Base-by-base conservation (phyloP, 306 rosid genomes). In the Rosa multiflora region DNA sequence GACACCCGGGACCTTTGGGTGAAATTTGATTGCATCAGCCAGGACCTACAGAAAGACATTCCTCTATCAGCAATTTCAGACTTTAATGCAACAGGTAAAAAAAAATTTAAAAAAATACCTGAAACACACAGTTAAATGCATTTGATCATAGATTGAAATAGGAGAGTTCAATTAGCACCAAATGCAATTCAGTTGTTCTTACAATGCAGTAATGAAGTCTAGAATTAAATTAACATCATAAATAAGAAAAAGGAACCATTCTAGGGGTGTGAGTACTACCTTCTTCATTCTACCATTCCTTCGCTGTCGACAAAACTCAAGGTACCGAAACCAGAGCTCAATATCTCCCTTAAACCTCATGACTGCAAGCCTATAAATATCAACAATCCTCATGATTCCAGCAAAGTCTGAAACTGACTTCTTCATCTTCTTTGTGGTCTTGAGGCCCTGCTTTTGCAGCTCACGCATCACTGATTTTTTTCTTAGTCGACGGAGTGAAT, bases 281-380 rank as follows among this genome's bases (percentile, higher is more conserved):
- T 83, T 88, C 86, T 91, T 95, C 98, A 92, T 92, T 76, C 89
- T 90, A 44, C 96, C 99, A 82, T 92, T 81, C 75, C 85, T 83
- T 77, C 83, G 84, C 23, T 64, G 68, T 53, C 89, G 83, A 69
- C 98, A 91, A 78, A 92, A 95, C 86, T 95, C 97, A 75, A 90
- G 88, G 76, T 85, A 88, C 66, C 86, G 83, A 83, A 89, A 89
- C 92, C 92, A 89, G 42, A 89, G 82, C 69, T 83, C 87, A 73
- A 89, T 72, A 47, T 89, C 90, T 10, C 92, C 92, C 81, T 83
- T 89, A 62, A 51, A 86, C 71, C 86, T 80, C 53, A 64, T 83
- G 71, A 81, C 84, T 6, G 83, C 90, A 29, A 82, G 87, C 80
- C 87, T 79, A 44, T 83, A 89, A 37, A 89, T 67, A 44, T 83